Evolutionary conservation across 768 basidiomycete species (phyloP).

Genomic region (Trametes coccinea): DNA sequence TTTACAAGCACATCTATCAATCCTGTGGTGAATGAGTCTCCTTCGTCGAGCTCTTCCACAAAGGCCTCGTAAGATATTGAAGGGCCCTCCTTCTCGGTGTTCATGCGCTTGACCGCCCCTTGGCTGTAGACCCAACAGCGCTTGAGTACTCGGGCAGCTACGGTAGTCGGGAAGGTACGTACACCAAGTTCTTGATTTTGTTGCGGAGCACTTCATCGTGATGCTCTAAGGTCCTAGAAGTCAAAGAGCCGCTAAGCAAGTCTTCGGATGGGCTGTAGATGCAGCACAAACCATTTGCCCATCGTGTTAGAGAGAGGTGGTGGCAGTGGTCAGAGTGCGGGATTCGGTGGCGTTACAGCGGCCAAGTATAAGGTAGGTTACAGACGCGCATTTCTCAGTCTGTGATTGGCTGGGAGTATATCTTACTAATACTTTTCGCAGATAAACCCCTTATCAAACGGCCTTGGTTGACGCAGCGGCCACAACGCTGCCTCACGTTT

Average conservation of each 20-base stretch:
- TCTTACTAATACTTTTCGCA: conserved; percentile 7
- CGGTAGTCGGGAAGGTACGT: conserved; percentile 35
- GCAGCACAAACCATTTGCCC: conserved; percentile 66
- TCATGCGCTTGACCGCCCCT: conserved; percentile 69
- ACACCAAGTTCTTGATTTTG: conserved; percentile 81
- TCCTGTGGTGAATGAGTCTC: conserved; percentile 78
- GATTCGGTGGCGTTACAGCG: conserved; percentile 11
- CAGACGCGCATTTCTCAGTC: not conserved
- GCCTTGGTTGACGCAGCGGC: not conserved
- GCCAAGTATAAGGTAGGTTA: conserved; percentile 1
- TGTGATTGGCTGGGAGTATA: conserved; percentile 6
- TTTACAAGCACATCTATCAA: conserved; percentile 77
- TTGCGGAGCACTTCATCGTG: conserved; percentile 71
- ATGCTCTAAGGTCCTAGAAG: conserved; percentile 65
- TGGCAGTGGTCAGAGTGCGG: conserved; percentile 4
- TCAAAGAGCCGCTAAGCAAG: conserved; percentile 15
- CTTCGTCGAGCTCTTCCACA: conserved; percentile 73
- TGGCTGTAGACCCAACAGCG: conserved; percentile 43
- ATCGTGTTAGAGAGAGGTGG: conserved; percentile 37
- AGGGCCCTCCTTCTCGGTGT: conserved; percentile 57
- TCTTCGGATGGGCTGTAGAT: conserved; percentile 7
- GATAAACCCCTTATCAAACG: conserved; percentile 4
- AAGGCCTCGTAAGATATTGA: conserved; percentile 73
- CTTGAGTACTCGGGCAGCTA: not conserved
- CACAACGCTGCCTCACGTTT: conserved; percentile 1